A percentile compares a stretch with the other conserved stretches of the same genome.
phyloP scores from a whole-genome alignment of 495 filamentous ascomycete species.

The Lepraria neglecta region DNA sequence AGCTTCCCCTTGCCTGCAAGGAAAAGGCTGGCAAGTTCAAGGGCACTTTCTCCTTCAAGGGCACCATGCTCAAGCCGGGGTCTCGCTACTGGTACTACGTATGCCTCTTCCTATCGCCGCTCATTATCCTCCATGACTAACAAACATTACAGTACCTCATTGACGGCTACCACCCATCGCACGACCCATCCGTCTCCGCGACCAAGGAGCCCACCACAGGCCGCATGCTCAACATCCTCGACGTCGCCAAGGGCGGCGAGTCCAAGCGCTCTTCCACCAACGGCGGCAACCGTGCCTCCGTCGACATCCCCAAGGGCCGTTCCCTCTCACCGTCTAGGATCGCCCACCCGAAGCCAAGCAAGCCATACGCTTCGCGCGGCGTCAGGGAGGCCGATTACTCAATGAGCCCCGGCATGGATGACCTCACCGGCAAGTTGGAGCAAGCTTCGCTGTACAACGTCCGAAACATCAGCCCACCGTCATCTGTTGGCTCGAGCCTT shows the following conservation, averaged over 20 bases:
- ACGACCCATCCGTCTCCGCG: constrained; percentile 85
- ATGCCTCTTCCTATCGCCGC: constrained; percentile 28
- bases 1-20: constrained; percentile 87
- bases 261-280: constrained; percentile 20
- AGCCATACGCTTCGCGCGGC: constrained; percentile 75
- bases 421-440: constrained; percentile 67
- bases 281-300: constrained; percentile 23
- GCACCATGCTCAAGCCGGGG: constrained; percentile 70
- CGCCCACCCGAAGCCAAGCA: constrained; percentile 79
- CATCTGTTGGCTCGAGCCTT: constrained; percentile 65
- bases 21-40: constrained; percentile 72
- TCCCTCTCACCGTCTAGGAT: constrained; percentile 84
- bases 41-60: constrained; percentile 94
- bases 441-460: constrained; percentile 59
- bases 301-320: constrained; percentile 76
- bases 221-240: constrained; percentile 80
- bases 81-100: constrained; percentile 98
- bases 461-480: constrained; percentile 58
- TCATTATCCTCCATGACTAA: constrained; percentile 5
- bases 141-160: constrained; percentile 70
- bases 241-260: constrained; percentile 46
- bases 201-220: constrained; percentile 95
- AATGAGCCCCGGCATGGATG: constrained; percentile 57
- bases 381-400: constrained; percentile 74
- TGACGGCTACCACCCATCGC: constrained; percentile 96